phyloP scores from a whole-genome alignment of 495 filamentous ascomycete genomes.

The Saxophila tyrrhenica region DNA sequence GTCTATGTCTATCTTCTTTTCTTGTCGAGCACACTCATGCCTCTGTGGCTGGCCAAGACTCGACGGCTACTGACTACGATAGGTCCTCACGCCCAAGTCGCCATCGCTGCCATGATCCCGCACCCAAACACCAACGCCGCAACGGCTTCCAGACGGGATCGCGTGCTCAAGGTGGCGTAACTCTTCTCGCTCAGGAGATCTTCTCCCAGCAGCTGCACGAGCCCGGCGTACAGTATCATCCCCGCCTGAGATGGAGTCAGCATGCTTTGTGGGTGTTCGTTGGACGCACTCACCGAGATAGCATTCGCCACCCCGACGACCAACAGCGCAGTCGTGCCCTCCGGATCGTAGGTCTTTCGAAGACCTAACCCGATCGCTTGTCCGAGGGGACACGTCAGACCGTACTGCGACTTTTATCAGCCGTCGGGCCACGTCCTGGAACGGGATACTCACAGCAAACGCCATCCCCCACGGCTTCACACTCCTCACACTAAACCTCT shows the following conservation, averaged over 20 bases:
- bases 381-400: conserved; percentile 77
- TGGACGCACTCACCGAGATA: too few species aligned
- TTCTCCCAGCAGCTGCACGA: conserved; percentile 86
- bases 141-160: conserved; percentile 61
- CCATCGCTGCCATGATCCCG: conserved; percentile 72
- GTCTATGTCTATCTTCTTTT: too few species aligned
- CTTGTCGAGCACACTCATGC: too few species aligned
- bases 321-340: conserved; percentile 64
- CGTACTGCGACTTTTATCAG: too few species aligned
- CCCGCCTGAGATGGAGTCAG: too few species aligned
- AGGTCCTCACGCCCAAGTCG: conserved; percentile 89
- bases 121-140: conserved; percentile 67
- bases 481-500: background rate
- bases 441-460: too few species aligned
- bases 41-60: too few species aligned
- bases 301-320: conserved; percentile 91
- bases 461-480: conserved; percentile 86
- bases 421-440: too few species aligned
- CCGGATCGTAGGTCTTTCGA: conserved; percentile 73
- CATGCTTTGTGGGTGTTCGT: too few species aligned
- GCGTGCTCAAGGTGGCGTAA: conserved; percentile 60
- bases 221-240: conserved; percentile 73
- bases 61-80: too few species aligned
- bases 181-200: conserved; percentile 87
- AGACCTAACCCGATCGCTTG: conserved; percentile 77